Conservation (phyloP, 1,284 basidiomycete species). For the Cryptococcus sp. region DNA sequence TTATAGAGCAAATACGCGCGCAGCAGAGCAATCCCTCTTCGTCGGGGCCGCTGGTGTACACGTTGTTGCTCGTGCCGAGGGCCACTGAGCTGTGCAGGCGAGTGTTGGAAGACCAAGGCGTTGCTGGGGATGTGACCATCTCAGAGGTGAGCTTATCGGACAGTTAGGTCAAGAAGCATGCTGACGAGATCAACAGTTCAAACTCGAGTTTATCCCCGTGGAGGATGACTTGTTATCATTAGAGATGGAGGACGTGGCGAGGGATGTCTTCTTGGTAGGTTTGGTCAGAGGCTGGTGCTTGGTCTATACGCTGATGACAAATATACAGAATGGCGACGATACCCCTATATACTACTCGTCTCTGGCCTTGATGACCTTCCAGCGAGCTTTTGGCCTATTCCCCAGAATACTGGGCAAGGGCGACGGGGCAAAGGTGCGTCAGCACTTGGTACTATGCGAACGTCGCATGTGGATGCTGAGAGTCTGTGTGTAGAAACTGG, state of each 20-base stretch:
- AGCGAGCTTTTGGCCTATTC: conserved; percentile 84
- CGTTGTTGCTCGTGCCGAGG: conserved; percentile 85
- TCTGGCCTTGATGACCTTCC: conserved; percentile 80
- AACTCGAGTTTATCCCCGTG: conserved; percentile 88
- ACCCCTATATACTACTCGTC: conserved; percentile 85
- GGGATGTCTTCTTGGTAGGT: conserved; percentile 78
- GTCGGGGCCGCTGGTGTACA: conserved; percentile 62
- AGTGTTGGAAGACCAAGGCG: conserved; percentile 86
- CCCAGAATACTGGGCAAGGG: conserved; percentile 94
- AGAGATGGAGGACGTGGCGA: conserved; percentile 79
- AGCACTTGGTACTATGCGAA: too few relatives aligned
- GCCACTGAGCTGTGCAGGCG: conserved; percentile 80
- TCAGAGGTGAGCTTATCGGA: conserved; percentile 56
- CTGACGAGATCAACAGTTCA: conserved; percentile 59
- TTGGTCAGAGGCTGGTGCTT: not conserved
- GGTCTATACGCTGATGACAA: not conserved
- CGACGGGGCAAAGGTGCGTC: conserved; percentile 75
- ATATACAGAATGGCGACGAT: conserved; percentile 82
- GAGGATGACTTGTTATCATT: conserved; percentile 88
- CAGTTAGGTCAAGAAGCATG: not conserved
- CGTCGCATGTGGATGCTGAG: not conserved
- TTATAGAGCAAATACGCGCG: conserved; percentile 79
- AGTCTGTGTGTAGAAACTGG: conserved; percentile 64
- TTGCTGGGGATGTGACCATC: conserved; percentile 82
- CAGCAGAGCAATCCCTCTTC: conserved; percentile 62